Percentiles rank a stretch among this genome's conserved stretches.
Evolutionary conservation across 352 stramenopile species (phyloP).

Genomic region (Pythium apleroticum): DNA sequence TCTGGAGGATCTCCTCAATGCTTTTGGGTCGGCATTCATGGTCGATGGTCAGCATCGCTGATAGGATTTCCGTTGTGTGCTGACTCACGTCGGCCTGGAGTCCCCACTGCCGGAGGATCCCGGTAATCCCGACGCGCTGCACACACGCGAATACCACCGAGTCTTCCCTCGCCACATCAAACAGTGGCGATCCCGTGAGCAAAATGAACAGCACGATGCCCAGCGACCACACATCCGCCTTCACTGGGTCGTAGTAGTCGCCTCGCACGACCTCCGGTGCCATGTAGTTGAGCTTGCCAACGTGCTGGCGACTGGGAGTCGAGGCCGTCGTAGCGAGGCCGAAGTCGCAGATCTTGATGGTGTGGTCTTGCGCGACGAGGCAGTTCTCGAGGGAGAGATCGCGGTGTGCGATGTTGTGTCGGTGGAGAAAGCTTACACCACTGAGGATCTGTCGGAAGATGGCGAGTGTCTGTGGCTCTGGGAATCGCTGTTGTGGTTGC

Average conservation of each 20-base stretch:
- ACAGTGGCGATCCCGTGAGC: slow-evolving; percentile 54
- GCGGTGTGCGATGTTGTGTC: slow-evolving; percentile 20
- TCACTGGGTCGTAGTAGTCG: slow-evolving; percentile 21
- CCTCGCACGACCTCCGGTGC: slow-evolving; percentile 24
- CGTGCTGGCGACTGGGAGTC: background rate
- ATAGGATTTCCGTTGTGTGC: no score
- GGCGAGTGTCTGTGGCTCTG: slow-evolving; percentile 2
- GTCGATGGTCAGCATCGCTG: no score
- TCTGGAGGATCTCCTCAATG: no score
- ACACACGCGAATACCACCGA: no score
- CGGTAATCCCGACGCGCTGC: no score
- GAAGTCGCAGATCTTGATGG: slow-evolving; percentile 30
- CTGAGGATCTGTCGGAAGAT: slow-evolving; percentile 10
- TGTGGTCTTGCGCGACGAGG: slow-evolving; percentile 6
- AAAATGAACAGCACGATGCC: slow-evolving; percentile 67
- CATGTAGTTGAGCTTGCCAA: slow-evolving; percentile 34
- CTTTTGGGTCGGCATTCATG: no score
- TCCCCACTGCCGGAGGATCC: no score
- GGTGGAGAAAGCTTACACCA: slow-evolving; percentile 21
- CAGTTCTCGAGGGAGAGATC: slow-evolving; percentile 27
- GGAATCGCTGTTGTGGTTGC: slow-evolving; percentile 9
- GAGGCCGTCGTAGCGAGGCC: slow-evolving; percentile 12
- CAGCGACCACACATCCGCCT: slow-evolving; percentile 57
- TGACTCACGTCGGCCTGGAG: no score
- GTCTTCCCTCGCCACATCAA: background rate